Base-by-base conservation (phyloP, 345 rosid species). In the Aquilaria sinensis region DNA sequence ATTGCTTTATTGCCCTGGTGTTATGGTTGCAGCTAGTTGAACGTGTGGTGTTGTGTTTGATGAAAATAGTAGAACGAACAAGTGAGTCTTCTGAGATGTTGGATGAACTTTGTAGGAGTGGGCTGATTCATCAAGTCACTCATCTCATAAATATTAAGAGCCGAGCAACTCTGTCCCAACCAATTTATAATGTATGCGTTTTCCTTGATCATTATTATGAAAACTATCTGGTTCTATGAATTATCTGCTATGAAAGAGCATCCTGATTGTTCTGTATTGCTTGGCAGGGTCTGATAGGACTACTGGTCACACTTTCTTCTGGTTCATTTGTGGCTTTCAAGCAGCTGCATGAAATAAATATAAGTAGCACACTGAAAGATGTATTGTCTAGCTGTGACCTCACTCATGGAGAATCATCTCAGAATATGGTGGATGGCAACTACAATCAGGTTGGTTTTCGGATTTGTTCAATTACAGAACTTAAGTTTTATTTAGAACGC, bases 221-320 rank as follows among this genome's bases (percentile, higher is more conserved):
- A 73, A 45, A 30, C 30, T 31, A 34, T 11, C 49, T 9, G 10
- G 47, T 31, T 58, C 55, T 29, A n/a, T 59, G 29, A 56, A 52
- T 43, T 50, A 47, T 65, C 63, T 12, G 53, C 50, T 41, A 6
- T 51, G 47, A 54, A 30, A 58, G 67, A 62, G 60, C 64, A 33
- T 54, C 33, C 15, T 60, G 45, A 37, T 57, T 53, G 50, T 65
- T 55, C 50, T 49, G 57, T 66, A 72, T 72, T 83, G 70, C 48
- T 70, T 76, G 70, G 53, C 90, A 90, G 99, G 94, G 84, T 51
- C 69, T 93, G 79, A 83, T 93, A 69, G 95, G 96, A 64, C 70
- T 93, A 72, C 96, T 93, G 68, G 85, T 74, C 70, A 90, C 85
- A 75, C 85, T 90, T 56, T 74, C 84, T 65, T 78, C 83, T 65